Evolutionary conservation across 192 early-diverging fungal genomes (phyloP), one percentile per base, ranked within the genome.

Genomic region (Linnemannia hyalina): DNA sequence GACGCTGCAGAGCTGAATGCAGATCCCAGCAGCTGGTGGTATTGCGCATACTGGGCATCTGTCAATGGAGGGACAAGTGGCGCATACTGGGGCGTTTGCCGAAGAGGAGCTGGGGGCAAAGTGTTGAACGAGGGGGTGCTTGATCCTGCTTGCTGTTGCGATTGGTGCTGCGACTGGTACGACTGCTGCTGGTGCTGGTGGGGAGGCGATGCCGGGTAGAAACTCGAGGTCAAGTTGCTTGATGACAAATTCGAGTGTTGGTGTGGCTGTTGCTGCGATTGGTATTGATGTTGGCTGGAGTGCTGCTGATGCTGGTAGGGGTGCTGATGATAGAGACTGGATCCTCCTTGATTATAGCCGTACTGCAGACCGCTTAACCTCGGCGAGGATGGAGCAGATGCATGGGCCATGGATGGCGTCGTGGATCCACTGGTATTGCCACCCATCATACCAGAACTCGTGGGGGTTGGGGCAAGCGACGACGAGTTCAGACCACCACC

Each of bases 21-120:
- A 22, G 76, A 89, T 79, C 77, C 84, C 26, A 86, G 68, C 70
- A 85, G 44, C 47, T 79, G 77, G 22, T 72, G 84, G 36, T 76
- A 82, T 63, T 82, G 82, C 11, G 78, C 79, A 40, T 86, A 86
- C 52, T 86, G 84, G 5, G 84, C 84, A 73, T 86, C 84, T 6
- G 84, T 69, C 35, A 86, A 65, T 35, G 84, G 84, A 10, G 84
- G 84, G 49, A 86, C 84, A 18, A 86, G 47, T 0, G 84, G 80
- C 11, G 84, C 72, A 73, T 81, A 86, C 68, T 86, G 84, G 23
- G 36, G 69, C 68, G n/a, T 29, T 49, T 82, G 81, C 7, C 82
- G 82, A 42, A 83, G 49, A 47, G 82, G 82, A 40, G 82, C 54
- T 35, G 84, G 47, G n/a, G 84, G 78, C 70, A 80, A 44, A 46